A percentile compares a stretch with the other conserved stretches of the same genome.
Conservation (phyloP, 768 basidiomycete species). For the Suillus hirtellus region DNA sequence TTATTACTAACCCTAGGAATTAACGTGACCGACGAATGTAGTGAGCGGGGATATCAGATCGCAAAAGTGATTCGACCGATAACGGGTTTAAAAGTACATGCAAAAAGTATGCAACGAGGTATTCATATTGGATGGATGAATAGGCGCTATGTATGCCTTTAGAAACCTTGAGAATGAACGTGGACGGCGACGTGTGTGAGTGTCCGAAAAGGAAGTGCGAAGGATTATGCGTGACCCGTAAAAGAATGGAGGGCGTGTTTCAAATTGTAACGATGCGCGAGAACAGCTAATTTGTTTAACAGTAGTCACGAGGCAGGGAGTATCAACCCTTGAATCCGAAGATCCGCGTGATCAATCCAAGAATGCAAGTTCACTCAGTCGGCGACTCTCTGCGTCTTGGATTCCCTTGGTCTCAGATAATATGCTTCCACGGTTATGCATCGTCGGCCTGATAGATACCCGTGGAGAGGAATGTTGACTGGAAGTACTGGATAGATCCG, state of each 20-base stretch:
- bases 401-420: slow-evolving; percentile 52
- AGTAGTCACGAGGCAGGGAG: neutral
- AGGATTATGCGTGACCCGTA: neutral
- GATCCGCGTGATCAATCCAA: slow-evolving; percentile 34
- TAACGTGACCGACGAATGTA: neutral
- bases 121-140: neutral
- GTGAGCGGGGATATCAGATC: neutral
- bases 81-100: neutral
- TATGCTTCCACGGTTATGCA: slow-evolving; percentile 62
- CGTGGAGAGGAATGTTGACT: slow-evolving; percentile 32
- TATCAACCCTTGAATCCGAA: slow-evolving; percentile 10
- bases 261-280: neutral
- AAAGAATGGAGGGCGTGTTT: neutral
- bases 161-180: neutral
- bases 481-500: slow-evolving; percentile 41
- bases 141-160: neutral
- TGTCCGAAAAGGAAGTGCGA: neutral
- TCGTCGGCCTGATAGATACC: slow-evolving; percentile 53
- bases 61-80: neutral
- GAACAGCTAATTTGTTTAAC: neutral
- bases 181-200: neutral
- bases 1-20: neutral
- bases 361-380: slow-evolving; percentile 74
- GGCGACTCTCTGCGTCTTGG: slow-evolving; percentile 65
- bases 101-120: neutral